Base-by-base conservation (phyloP, 192 early-diverging fungal genomes). In the Phycomyces nitens region DNA sequence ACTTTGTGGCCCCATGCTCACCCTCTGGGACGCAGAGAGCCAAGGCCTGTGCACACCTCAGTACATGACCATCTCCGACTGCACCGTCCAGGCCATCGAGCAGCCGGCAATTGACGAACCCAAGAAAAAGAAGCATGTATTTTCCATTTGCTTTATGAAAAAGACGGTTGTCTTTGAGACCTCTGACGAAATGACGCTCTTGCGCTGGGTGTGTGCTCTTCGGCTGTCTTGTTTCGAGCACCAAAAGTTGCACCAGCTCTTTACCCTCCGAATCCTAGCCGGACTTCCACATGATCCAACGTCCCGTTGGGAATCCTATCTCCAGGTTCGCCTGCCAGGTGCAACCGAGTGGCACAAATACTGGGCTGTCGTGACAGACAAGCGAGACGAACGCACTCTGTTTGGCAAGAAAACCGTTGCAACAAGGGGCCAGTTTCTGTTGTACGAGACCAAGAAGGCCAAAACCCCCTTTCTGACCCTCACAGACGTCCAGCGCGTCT, bases 221-320 rank as follows among this genome's bases (percentile, higher is more conserved):
- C 83, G 89, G 8, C 80, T 92, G 14, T 82, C 86, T 23, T 86
- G 86, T 60, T 92, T 84, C 58, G 91, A 92, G 69, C 80, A 82
- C 10, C 76, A 83, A 23, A 83, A 86, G 66, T 76, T 92, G 12
- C 86, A 92, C 62, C 89, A 91, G 67, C 80, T 84, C 58, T 92
- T 88, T 52, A 88, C 91, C 10, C 73, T 82, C 6, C 83, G 79
- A 0, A 57, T 86, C 1, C 42, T 86, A 12, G 66, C 64, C 15
- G 68, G 67, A 5, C 69, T 68, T 18, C 69, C 69, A 65, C 42
- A 39, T 3, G 23, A 27, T 1, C 54, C 29, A 18, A 58, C 64
- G 16, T 47, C 44, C 12, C 44, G 44, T 14, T 47, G 44, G 24
- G 82, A 82, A 63, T 79, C 81, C 9, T 76, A 75, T 69, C 74